Evolutionary conservation across 768 basidiomycete genomes (phyloP).

Genomic region (Myochromella boudieri): DNA sequence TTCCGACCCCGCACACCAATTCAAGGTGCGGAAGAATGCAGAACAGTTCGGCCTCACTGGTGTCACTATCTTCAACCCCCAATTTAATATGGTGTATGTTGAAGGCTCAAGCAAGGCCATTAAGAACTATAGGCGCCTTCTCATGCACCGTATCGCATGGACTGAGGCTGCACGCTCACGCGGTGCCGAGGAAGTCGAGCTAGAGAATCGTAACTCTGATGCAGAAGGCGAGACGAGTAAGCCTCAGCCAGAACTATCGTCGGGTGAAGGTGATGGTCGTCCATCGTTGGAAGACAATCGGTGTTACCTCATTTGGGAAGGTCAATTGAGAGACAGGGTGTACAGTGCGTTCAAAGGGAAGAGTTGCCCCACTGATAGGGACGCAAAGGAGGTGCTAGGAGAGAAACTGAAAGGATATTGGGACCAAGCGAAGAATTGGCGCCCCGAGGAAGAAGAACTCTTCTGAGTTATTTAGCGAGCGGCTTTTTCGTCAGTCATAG

Average conservation of each 20-base stretch:
- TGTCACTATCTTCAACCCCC: constrained; percentile 86
- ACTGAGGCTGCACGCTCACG: constrained; percentile 85
- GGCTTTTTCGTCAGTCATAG: too few species aligned
- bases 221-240: constrained; percentile 36
- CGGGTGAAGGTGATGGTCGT: constrained; percentile 27
- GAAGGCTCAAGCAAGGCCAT: constrained; percentile 89
- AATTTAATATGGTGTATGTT: constrained; percentile 89
- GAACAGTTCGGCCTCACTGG: constrained; percentile 88
- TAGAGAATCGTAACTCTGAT: constrained; percentile 51
- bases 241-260: constrained; percentile 16
- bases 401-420: constrained; percentile 86
- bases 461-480: constrained; percentile 35
- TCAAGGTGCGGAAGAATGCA: constrained; percentile 96
- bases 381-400: constrained; percentile 86
- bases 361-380: constrained; percentile 79
- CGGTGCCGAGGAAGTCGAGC: constrained; percentile 68
- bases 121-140: constrained; percentile 82
- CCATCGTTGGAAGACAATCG: constrained; percentile 81
- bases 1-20: constrained; percentile 89
- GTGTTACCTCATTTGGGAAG: constrained; percentile 94
- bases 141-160: constrained; percentile 90
- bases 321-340: constrained; percentile 76
- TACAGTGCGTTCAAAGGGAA: constrained; percentile 81
- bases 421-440: constrained; percentile 94
- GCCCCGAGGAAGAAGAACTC: constrained; percentile 75